A percentile compares a stretch with the other conserved stretches of the same genome.
Evolutionary conservation across 2,329 filamentous ascomycete genomes (phyloP).

Genomic region (Aureobasidium melanogenum): DNA sequence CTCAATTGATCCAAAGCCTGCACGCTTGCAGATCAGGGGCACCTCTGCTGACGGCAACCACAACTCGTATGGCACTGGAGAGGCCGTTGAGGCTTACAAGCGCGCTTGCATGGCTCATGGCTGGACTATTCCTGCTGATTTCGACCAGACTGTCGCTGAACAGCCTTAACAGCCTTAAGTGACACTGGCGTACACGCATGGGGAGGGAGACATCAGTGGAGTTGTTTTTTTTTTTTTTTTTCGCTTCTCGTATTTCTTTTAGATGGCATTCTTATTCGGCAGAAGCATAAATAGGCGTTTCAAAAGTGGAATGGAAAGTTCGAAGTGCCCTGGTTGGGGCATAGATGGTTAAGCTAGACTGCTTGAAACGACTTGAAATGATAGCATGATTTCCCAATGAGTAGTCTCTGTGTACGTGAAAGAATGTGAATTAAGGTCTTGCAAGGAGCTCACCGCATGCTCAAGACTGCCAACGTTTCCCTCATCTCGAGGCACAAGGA

Average conservation of each 20-base stretch:
- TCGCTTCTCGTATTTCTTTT: neutral
- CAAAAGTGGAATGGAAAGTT: too few species aligned
- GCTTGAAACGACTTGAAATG: neutral
- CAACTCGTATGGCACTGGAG: conserved; percentile 50
- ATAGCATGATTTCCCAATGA: neutral
- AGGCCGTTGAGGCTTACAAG: conserved; percentile 65
- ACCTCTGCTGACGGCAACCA: conserved; percentile 12
- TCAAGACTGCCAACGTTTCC: too few species aligned
- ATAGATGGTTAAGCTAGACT: neutral
- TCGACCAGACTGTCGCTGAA: conserved; percentile 28
- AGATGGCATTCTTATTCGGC: neutral
- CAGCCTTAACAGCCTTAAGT: neutral
- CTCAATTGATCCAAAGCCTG: conserved; percentile 59
- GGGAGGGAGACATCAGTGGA: neutral
- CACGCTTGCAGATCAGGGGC: conserved; percentile 46
- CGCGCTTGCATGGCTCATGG: conserved; percentile 73
- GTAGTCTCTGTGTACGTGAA: too few species aligned
- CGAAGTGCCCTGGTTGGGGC: neutral
- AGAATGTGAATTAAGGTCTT: too few species aligned
- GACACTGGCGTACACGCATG: neutral
- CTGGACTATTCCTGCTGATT: conserved; percentile 61
- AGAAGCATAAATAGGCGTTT: neutral
- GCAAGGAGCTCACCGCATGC: too few species aligned
- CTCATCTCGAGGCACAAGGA: too few species aligned
- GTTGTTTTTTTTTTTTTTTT: neutral